Evolutionary conservation across 192 early-diverging fungal genomes (phyloP).

Genomic region (Mortierella antarctica): DNA sequence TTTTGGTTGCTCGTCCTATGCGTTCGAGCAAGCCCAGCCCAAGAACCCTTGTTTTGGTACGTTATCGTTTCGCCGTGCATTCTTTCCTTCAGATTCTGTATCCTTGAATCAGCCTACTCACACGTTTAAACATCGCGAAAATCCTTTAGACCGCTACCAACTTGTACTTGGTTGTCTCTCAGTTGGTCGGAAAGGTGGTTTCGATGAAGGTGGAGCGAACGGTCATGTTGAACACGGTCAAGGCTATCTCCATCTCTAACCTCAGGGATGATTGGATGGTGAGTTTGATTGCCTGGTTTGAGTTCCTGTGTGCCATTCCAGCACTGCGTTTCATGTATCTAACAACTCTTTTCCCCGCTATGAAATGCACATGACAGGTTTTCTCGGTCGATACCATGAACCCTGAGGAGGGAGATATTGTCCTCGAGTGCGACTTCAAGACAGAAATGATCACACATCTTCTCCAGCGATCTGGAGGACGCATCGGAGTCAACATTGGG

Average conservation of each 20-base stretch:
- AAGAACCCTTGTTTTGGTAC: conserved; percentile 74
- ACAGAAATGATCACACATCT: conserved; percentile 78
- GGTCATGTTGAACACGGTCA: conserved; percentile 64
- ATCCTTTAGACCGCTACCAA: conserved; percentile 62
- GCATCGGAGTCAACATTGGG: conserved; percentile 68
- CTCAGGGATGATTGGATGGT: conserved; percentile 81
- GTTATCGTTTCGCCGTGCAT: background rate
- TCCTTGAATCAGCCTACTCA: background rate
- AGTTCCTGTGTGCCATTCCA: background rate
- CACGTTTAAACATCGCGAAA: background rate
- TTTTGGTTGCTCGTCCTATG: conserved; percentile 77
- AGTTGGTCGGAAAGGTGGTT: conserved; percentile 64
- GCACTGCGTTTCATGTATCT: background rate
- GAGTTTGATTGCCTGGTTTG: background rate
- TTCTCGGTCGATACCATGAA: conserved; percentile 51
- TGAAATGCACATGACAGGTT: background rate
- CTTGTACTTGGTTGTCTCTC: conserved; percentile 70
- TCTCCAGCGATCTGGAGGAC: conserved; percentile 63
- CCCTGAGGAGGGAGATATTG: conserved; percentile 66
- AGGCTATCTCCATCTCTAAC: conserved; percentile 72
- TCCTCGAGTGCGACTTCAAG: conserved; percentile 76
- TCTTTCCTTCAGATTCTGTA: background rate
- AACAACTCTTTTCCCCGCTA: background rate
- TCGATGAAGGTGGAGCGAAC: conserved; percentile 64
- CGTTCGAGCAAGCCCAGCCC: conserved; percentile 79